These are phyloP conservation scores for Metschnikowia corniflorae DNA, from an alignment of 805 yeast species.

Conservation along the genomic window DNA sequence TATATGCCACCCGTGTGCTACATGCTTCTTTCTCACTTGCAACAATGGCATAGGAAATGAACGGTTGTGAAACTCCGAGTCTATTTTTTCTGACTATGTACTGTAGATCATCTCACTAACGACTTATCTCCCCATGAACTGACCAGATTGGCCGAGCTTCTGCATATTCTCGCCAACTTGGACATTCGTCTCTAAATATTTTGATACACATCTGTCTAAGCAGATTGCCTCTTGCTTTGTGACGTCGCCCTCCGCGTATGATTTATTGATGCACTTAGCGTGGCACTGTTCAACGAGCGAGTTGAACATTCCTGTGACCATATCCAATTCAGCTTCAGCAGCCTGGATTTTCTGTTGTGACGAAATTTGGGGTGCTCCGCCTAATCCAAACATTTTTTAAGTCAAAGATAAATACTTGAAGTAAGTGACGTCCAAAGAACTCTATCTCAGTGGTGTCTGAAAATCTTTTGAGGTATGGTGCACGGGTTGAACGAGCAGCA, in stretches of 20 bases:
- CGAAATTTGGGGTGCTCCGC: slow-evolving; percentile 66
- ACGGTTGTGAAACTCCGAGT: too few species aligned
- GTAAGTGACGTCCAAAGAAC: background rate
- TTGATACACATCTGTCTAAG: slow-evolving; percentile 92
- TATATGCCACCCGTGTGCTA: too few species aligned
- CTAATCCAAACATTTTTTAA: slow-evolving; percentile 63
- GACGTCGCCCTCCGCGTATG: slow-evolving; percentile 70
- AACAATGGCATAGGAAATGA: too few species aligned
- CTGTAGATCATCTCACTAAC: slow-evolving; percentile 1
- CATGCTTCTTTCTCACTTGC: too few species aligned
- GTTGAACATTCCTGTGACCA: slow-evolving; percentile 98
- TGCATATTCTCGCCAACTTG: slow-evolving; percentile 81
- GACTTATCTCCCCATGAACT: slow-evolving; percentile 46
- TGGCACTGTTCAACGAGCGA: slow-evolving; percentile 84
- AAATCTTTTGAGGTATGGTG: slow-evolving; percentile 7
- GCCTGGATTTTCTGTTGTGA: slow-evolving; percentile 78
- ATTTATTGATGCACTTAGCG: slow-evolving; percentile 68
- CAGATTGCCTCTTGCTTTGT: slow-evolving; percentile 80
- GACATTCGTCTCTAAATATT: slow-evolving; percentile 90
- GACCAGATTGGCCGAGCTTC: slow-evolving; percentile 44
- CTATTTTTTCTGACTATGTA: slow-evolving; percentile 8
- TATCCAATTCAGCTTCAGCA: slow-evolving; percentile 95
- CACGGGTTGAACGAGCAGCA: slow-evolving; percentile 10
- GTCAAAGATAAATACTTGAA: background rate
- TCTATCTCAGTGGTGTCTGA: too few species aligned